A percentile compares a stretch with the other conserved stretches of the same genome.
Evolutionary conservation across 129 eudicot species (phyloP).

Genomic region (Arctium lappa): DNA sequence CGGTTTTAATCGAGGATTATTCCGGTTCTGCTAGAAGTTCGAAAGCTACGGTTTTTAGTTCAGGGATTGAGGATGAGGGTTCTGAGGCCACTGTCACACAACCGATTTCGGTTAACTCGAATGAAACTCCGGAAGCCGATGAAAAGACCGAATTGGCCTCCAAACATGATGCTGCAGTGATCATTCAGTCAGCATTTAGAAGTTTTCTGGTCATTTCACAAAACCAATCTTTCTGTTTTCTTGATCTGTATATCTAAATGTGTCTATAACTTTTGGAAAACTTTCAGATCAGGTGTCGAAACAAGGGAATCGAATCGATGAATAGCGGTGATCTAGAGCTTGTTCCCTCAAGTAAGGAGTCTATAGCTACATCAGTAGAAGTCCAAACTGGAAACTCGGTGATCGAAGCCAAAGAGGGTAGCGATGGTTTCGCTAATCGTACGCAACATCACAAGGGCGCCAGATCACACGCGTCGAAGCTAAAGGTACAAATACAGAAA

Average conservation of each 20-base stretch:
- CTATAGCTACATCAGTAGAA: conserved; percentile 70
- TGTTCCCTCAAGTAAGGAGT: conserved; percentile 35
- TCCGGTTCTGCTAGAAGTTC: conserved; percentile 40
- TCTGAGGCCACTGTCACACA: conserved; percentile 78
- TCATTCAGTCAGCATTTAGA: conserved; percentile 82
- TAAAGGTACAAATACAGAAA: conserved; percentile 40
- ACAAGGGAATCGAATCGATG: conserved; percentile 5
- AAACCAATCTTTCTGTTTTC: neutral
- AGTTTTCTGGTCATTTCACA: conserved; percentile 57
- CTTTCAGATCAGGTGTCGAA: conserved; percentile 48
- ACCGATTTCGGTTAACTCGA: conserved; percentile 23
- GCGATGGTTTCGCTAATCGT: conserved; percentile 20
- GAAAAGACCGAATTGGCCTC: conserved; percentile 34
- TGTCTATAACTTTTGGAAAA: neutral
- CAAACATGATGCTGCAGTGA: conserved; percentile 57
- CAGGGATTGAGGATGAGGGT: conserved; percentile 45
- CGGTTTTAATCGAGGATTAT: conserved; percentile 32
- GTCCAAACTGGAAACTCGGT: conserved; percentile 77
- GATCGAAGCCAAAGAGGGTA: conserved; percentile 41
- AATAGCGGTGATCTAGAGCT: conserved; percentile 9
- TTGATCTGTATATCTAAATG: neutral
- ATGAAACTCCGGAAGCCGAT: conserved; percentile 14
- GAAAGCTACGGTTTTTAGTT: conserved; percentile 32
- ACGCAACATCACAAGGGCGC: conserved; percentile 33
- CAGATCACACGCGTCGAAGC: conserved; percentile 37